Evolutionary conservation across 352 stramenopile genomes (phyloP).

Genomic region (Globisporangium middletonii): DNA sequence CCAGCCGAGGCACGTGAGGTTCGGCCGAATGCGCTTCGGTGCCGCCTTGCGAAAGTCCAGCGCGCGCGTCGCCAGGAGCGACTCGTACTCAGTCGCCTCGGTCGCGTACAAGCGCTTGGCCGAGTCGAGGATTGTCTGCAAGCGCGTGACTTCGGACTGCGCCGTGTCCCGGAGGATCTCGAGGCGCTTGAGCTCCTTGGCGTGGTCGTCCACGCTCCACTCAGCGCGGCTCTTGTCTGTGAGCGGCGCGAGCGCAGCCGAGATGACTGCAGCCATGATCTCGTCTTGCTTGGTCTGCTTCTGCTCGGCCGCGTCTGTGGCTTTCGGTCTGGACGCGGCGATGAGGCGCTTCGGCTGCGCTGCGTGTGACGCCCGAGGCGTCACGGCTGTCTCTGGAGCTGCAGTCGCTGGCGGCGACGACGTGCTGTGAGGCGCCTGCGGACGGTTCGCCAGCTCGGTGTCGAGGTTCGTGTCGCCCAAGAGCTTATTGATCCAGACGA

Average conservation of each 20-base stretch:
- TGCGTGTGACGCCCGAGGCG: no score
- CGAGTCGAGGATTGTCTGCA: constrained; percentile 28
- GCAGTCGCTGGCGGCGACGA: no score
- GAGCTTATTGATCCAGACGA: neutral
- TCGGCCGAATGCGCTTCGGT: constrained; percentile 24
- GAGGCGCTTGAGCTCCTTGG: constrained; percentile 29
- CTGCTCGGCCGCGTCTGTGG: neutral
- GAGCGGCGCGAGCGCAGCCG: constrained; percentile 10
- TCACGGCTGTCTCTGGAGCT: neutral
- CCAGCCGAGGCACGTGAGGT: constrained; percentile 59
- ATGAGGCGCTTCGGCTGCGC: neutral
- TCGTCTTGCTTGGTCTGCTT: constrained; percentile 7
- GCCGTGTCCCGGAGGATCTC: constrained; percentile 27
- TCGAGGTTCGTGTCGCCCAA: neutral
- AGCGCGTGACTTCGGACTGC: constrained; percentile 26
- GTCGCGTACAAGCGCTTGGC: constrained; percentile 23
- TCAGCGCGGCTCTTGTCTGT: constrained; percentile 9
- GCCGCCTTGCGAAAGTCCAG: constrained; percentile 28
- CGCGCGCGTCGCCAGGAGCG: constrained; percentile 22
- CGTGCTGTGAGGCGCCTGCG: neutral
- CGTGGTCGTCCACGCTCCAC: constrained; percentile 15
- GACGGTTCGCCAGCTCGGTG: no score
- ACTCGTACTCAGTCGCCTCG: constrained; percentile 29
- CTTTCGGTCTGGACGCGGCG: no score
- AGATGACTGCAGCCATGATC: constrained; percentile 10